Evolutionary conservation across 2,329 filamentous ascomycete species (phyloP).

Genomic region (Hymenoscyphus albidus): DNA sequence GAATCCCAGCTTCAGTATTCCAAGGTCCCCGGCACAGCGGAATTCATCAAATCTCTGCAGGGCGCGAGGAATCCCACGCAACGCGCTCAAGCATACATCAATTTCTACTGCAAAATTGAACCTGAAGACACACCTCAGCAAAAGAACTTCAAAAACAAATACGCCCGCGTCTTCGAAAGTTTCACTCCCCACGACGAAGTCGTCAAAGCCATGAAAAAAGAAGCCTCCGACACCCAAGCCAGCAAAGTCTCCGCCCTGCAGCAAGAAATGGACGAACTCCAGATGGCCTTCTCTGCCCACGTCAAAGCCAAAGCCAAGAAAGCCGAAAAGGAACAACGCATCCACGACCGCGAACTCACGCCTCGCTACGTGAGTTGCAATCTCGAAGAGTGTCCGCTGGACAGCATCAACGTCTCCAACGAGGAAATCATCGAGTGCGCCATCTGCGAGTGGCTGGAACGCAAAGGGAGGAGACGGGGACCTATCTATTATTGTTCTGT

Average conservation of each 20-base stretch:
- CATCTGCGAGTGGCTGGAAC: slow-evolving; percentile 31
- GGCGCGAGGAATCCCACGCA: slow-evolving; percentile 23
- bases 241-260: slow-evolving; percentile 20
- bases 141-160: slow-evolving; percentile 32
- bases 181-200: slow-evolving; percentile 27
- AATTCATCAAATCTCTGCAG: slow-evolving; percentile 21
- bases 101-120: slow-evolving; percentile 28
- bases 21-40: slow-evolving; percentile 12
- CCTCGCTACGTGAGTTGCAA: slow-evolving; percentile 22
- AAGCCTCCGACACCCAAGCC: slow-evolving; percentile 23
- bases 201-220: slow-evolving; percentile 26
- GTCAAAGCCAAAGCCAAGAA: slow-evolving; percentile 30
- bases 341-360: slow-evolving; percentile 18
- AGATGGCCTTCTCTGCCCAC: slow-evolving; percentile 32
- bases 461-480: slow-evolving; percentile 19
- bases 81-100: slow-evolving; percentile 25
- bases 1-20: slow-evolving; percentile 10
- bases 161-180: slow-evolving; percentile 29
- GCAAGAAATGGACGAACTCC: slow-evolving; percentile 24
- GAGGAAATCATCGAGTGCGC: slow-evolving; percentile 29
- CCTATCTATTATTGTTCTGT: slow-evolving; percentile 28
- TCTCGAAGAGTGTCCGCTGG: slow-evolving; percentile 22
- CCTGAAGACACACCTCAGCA: slow-evolving; percentile 22
- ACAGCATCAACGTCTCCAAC: slow-evolving; percentile 22
- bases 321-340: slow-evolving; percentile 24